Evolutionary conservation across 2,329 filamentous ascomycete genomes (phyloP), one percentile per base, ranked within the genome.

Genomic region (Dryadomyces sulphureus): DNA sequence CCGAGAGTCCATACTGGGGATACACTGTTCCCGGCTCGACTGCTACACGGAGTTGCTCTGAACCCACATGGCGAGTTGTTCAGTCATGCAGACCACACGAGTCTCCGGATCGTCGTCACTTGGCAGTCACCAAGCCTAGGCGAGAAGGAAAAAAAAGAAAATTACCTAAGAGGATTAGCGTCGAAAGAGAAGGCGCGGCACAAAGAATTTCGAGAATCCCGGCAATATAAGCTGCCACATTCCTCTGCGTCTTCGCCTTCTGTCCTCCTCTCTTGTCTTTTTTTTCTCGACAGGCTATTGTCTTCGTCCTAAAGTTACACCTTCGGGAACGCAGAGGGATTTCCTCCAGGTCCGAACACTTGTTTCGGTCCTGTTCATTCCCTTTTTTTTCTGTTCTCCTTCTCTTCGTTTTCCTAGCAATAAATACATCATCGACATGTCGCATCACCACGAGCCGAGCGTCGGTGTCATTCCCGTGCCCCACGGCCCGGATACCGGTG

Each of bases 381-480:
- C 0, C 20, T 40, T 16, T 35, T 25, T 20, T 16, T 21, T 9
- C 38, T n/a, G 12, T 8, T 5, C 12, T 21, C 20, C 34, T 25
- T 19, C 19, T 11, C 25, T 12, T n/a, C 30, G 27, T 41, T 34
- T 21, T 34, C 38, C 32, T 24, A 16, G 27, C 27, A 32, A 30
- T n/a, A n/a, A n/a, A n/a, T n/a, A 19, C 27, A 27, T 21, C 14
- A 6, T 22, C 30, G 7, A 21, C 7, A 6, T 24, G 7, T 34
- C 21, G 30, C 41, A n/a, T 38, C 60, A 62, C 43, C 65, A 68
- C 57, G 59, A 67, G 48, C 62, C 64, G 42, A 57, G 59, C 36
- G 56, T 70, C 45, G 74, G 73, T 48, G 65, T 71, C 59, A 66
- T 77, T 38, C 73, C 73, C 48, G 67, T 77, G 34, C 73, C 73